These are phyloP conservation scores for Xylaria longipes DNA, from an alignment of 495 filamentous ascomycete genomes.

Conservation along the genomic window DNA sequence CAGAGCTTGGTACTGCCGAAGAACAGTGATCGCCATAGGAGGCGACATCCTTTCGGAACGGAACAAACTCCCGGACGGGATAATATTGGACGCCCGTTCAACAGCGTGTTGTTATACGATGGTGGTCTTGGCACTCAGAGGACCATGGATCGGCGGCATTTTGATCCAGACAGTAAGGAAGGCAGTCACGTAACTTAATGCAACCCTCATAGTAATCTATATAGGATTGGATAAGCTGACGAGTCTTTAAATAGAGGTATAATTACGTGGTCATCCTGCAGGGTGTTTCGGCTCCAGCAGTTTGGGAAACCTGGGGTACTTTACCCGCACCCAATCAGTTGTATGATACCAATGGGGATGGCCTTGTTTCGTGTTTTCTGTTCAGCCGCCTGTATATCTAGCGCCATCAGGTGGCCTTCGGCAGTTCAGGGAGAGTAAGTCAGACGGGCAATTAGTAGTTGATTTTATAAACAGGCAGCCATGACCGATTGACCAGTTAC, in stretches of 20 bases:
- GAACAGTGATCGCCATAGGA: neutral
- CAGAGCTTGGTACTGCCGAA: conserved; percentile 6
- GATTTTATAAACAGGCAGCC: neutral
- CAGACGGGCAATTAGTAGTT: neutral
- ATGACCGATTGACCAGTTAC: neutral
- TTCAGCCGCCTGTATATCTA: conserved; percentile 4
- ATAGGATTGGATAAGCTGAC: neutral
- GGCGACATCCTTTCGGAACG: conserved; percentile 18
- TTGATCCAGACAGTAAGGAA: neutral
- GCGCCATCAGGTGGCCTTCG: conserved; percentile 16
- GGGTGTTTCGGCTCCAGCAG: conserved; percentile 6
- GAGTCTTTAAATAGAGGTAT: conserved; percentile 4
- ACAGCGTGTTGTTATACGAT: neutral
- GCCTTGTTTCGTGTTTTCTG: neutral
- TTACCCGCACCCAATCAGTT: conserved; percentile 22
- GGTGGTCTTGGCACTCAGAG: conserved; percentile 12
- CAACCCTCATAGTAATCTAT: neutral
- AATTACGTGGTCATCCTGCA: neutral
- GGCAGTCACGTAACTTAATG: neutral
- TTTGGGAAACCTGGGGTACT: conserved; percentile 18
- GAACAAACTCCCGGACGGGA: conserved; percentile 11
- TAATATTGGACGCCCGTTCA: conserved; percentile 6
- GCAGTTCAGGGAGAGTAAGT: neutral
- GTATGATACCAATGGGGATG: neutral
- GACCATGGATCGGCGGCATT: conserved; percentile 1